Conservation (phyloP, 306 rosid genomes). For the Luffa aegyptiaca region DNA sequence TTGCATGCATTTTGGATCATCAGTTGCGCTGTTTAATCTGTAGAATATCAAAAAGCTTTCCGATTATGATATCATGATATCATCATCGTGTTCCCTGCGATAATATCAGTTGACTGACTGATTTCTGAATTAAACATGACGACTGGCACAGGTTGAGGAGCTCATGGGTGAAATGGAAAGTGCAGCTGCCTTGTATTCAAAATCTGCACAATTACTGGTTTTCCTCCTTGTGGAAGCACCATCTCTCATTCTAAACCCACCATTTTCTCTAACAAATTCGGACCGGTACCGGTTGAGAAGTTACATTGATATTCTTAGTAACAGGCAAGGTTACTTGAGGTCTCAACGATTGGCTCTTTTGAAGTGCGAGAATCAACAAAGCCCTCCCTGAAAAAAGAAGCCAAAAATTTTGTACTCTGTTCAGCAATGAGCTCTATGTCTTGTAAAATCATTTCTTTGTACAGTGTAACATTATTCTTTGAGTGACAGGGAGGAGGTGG, state of each 20-base stretch:
- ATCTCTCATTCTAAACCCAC: conserved; percentile 85
- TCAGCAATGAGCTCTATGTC: background rate
- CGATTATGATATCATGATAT: background rate
- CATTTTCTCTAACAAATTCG: conserved; percentile 72
- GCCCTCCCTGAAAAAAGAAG: conserved; percentile 24
- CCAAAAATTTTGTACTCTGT: background rate
- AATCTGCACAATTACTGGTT: conserved; percentile 53
- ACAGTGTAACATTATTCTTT: conserved; percentile 1
- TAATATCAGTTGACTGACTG: background rate
- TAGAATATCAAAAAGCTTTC: background rate
- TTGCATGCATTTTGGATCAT: background rate
- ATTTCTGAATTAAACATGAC: conserved; percentile 2
- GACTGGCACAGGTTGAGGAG: conserved; percentile 85
- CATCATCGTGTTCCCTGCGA: background rate
- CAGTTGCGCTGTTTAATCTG: conserved; percentile 2
- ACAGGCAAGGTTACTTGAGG: conserved; percentile 69
- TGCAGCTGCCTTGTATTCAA: conserved; percentile 64
- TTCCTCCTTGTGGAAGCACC: conserved; percentile 92
- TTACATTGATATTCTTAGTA: conserved; percentile 65
- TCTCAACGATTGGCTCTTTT: conserved; percentile 59
- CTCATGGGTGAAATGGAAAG: conserved; percentile 75
- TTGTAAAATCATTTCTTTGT: conserved; percentile 6
- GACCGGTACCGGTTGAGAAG: conserved; percentile 78
- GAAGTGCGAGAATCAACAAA: conserved; percentile 23
- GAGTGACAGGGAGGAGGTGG: background rate